Conservation (phyloP, 345 rosid species). For the Combretum micranthum region DNA sequence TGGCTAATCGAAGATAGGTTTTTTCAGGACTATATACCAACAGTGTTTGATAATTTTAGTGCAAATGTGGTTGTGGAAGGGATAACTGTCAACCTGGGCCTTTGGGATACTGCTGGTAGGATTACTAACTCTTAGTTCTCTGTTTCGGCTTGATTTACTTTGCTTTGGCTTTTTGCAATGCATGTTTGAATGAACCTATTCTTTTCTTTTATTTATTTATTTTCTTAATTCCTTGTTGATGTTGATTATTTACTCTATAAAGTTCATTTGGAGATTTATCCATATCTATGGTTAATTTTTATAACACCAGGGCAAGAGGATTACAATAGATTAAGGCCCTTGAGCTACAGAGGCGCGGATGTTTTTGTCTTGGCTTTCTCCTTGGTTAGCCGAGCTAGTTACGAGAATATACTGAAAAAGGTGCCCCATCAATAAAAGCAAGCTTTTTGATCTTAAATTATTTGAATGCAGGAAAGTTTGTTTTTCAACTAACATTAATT, state of each 20-base stretch:
- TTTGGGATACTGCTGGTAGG: constrained; percentile 99
- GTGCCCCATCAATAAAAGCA: constrained; percentile 20
- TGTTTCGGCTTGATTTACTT: constrained; percentile 7
- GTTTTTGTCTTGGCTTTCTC: constrained; percentile 96
- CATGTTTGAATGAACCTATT: too few relatives aligned
- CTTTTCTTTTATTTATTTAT: too few relatives aligned
- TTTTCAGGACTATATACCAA: constrained; percentile 91
- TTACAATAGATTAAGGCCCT: constrained; percentile 91
- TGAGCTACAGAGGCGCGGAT: constrained; percentile 98
- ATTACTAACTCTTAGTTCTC: constrained; percentile 3
- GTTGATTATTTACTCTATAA: too few relatives aligned
- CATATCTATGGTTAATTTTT: background rate
- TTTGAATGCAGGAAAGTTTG: background rate
- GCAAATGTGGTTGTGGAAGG: constrained; percentile 95
- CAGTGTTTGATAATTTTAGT: constrained; percentile 96
- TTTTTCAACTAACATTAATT: constrained; percentile 14
- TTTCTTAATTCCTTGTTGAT: too few relatives aligned
- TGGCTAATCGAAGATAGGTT: background rate
- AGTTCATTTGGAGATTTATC: background rate
- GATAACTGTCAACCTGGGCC: constrained; percentile 87
- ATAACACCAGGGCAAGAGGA: constrained; percentile 76
- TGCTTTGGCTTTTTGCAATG: too few relatives aligned
- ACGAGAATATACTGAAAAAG: constrained; percentile 90
- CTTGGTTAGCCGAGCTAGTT: constrained; percentile 90
- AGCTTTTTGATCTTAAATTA: constrained; percentile 4